A percentile compares a stretch with the other conserved stretches of the same genome.
These are phyloP conservation scores for Teunomyces gatunensis DNA, from an alignment of 805 yeast species.

Conservation along the genomic window DNA sequence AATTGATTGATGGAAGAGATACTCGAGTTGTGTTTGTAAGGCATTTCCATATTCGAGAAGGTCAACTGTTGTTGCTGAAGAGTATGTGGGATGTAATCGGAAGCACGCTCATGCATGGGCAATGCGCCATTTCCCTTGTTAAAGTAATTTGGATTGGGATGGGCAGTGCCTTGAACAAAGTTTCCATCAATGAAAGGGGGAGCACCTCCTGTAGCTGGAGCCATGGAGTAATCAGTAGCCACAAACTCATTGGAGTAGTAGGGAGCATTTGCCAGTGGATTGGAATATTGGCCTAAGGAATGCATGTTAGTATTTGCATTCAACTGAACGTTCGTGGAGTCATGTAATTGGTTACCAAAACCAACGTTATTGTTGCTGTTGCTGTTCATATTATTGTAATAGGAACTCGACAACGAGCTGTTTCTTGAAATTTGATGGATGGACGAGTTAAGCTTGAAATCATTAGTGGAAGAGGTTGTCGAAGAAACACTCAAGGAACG, in stretches of 20 bases:
- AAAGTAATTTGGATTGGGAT: background rate
- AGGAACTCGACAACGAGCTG: slow-evolving; percentile 14
- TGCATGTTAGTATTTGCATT: background rate
- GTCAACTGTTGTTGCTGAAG: slow-evolving; percentile 5
- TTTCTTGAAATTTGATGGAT: slow-evolving; percentile 6
- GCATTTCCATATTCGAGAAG: slow-evolving; percentile 1
- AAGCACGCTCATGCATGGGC: background rate
- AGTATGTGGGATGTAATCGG: background rate
- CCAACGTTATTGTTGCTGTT: slow-evolving; percentile 6
- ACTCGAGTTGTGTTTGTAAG: slow-evolving; percentile 7
- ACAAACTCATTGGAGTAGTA: background rate
- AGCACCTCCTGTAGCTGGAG: background rate
- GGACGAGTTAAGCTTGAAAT: slow-evolving; percentile 1
- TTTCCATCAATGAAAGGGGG: background rate
- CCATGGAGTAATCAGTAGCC: background rate
- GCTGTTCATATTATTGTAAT: slow-evolving; percentile 8
- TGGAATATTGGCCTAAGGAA: background rate
- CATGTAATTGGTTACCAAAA: slow-evolving; percentile 5
- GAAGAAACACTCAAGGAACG: slow-evolving; percentile 10
- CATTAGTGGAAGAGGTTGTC: slow-evolving; percentile 1
- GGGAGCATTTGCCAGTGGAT: background rate
- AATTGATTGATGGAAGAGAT: slow-evolving; percentile 7
- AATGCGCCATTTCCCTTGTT: background rate
- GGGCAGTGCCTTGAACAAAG: background rate
- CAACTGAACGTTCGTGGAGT: slow-evolving; percentile 2